Evolutionary conservation across 345 rosid species (phyloP), one percentile per base, ranked within the genome.

Genomic region (Brassica incana): DNA sequence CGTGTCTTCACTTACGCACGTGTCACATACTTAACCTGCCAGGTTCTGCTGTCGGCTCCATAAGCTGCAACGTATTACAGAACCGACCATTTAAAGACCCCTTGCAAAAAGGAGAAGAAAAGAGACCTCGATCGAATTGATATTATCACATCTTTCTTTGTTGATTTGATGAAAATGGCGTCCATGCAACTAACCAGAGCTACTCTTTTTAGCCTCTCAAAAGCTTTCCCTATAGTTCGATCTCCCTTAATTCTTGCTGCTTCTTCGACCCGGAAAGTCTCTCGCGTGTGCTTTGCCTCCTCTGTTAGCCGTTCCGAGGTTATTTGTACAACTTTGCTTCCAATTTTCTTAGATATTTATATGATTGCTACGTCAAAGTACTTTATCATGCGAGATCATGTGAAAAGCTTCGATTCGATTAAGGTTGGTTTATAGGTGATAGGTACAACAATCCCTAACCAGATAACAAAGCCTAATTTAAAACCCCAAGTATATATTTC

Each of bases 281-380:
- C 78, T 77, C 84, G 81, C 25, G 71, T 72, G 14, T 67, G 71
- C 61, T 81, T 81, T 8, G 78, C 78, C 65, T 77, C 84, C 70
- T 71, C 84, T 8, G 74, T 62, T 72, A 77, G 65, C 65, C 71
- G 65, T 10, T 20, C 68, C 48, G 38, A 81, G 80, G 84, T 81
- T 30, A 70, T 23, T 9, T 36, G 2, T 36, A 56, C 56, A 54
- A 54, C 65, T 67, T 67, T 23, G 12, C 25, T 65, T n/a, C 5
- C 65, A 30, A 11, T 10, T 23, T 20, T 16, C 6, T 15, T 15
- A 25, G 0, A 73, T 30, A 4, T 67, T 67, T 27, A 33, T 16
- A 56, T 30, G 3, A 16, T 67, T 16, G 48, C 29, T n/a, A 15
- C 20, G 1, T 14, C 11, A 48, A 14, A 45, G 3, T 32, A 43